These are phyloP conservation scores for Eimeria falciformis DNA, from an alignment of 169 alveolate species.

Conservation along the genomic window DNA sequence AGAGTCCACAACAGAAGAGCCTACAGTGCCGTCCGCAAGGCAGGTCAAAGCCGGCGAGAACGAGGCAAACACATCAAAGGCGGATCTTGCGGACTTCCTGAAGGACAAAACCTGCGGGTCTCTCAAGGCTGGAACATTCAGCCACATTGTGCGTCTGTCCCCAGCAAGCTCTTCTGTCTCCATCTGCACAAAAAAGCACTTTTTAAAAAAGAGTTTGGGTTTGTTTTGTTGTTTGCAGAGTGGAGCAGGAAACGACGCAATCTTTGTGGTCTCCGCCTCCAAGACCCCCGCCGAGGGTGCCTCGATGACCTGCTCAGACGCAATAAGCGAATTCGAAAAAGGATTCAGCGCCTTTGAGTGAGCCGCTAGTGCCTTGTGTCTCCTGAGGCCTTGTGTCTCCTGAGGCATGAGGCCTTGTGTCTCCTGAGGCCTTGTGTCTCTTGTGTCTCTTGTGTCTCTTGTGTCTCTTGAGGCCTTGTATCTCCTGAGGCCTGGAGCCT, in stretches of 20 bases:
- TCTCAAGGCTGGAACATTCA: not conserved
- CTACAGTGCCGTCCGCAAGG: too few relatives aligned
- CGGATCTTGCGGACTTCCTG: not conserved
- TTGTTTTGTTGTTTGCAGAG: not conserved
- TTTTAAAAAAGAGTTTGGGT: not conserved
- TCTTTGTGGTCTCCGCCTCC: conserved; percentile 15
- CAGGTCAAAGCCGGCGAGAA: too few relatives aligned
- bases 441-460: too few relatives aligned
- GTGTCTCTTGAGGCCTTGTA: too few relatives aligned
- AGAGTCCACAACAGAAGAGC: too few relatives aligned
- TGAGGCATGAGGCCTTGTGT: not conserved
- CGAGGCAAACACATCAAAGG: too few relatives aligned
- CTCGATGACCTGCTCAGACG: not conserved
- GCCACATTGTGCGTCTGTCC: conserved; percentile 23
- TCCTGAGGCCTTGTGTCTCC: not conserved
- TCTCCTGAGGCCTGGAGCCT: too few relatives aligned
- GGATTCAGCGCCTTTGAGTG: not conserved
- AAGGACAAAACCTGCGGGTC: not conserved
- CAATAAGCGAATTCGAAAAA: not conserved
- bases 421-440: not conserved
- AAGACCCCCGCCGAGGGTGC: not conserved
- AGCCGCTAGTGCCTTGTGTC: not conserved
- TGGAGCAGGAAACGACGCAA: not conserved
- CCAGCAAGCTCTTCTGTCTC: too few relatives aligned
- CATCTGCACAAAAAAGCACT: not conserved